Conservation (phyloP, 345 rosid species). For the Populus pruinosa region DNA sequence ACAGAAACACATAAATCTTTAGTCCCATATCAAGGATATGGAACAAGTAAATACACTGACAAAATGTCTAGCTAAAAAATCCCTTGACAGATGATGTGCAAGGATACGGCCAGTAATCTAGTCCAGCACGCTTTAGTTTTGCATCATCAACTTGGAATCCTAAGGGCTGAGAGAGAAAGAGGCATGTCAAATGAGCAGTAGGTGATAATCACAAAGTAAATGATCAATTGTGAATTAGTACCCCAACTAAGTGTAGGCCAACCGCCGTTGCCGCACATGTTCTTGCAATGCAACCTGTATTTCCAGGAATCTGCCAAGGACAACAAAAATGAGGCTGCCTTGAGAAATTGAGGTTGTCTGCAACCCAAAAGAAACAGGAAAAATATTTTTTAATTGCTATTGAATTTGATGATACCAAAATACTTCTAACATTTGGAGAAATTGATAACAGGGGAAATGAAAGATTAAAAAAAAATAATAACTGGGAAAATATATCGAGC, state of each 20-base stretch:
- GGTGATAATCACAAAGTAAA: neutral
- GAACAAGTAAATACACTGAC: neutral
- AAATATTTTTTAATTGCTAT: neutral
- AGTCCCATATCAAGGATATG: neutral
- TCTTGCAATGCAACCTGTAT: slow-evolving; percentile 95
- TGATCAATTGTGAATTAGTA: slow-evolving; percentile 10
- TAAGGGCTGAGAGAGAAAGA: slow-evolving; percentile 59
- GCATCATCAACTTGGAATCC: slow-evolving; percentile 87
- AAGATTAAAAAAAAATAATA: no score
- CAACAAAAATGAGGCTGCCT: slow-evolving; percentile 29
- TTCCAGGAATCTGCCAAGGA: slow-evolving; percentile 86
- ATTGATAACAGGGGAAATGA: neutral
- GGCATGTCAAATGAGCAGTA: neutral
- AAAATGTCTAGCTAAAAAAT: neutral
- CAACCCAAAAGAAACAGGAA: slow-evolving; percentile 24
- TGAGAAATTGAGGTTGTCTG: slow-evolving; percentile 26
- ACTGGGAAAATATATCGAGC: neutral
- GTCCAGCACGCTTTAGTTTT: slow-evolving; percentile 88
- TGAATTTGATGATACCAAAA: neutral
- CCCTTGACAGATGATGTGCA: slow-evolving; percentile 8
- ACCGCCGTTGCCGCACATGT: slow-evolving; percentile 91
- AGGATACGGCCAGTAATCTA: slow-evolving; percentile 99
- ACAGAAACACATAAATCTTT: neutral
- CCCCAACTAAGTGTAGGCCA: slow-evolving; percentile 87
- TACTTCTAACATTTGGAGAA: neutral